A percentile compares a stretch with the other conserved stretches of the same genome.
These are phyloP conservation scores for Geoglossum glabrum DNA, from an alignment of 495 filamentous ascomycete species.

Conservation along the genomic window DNA sequence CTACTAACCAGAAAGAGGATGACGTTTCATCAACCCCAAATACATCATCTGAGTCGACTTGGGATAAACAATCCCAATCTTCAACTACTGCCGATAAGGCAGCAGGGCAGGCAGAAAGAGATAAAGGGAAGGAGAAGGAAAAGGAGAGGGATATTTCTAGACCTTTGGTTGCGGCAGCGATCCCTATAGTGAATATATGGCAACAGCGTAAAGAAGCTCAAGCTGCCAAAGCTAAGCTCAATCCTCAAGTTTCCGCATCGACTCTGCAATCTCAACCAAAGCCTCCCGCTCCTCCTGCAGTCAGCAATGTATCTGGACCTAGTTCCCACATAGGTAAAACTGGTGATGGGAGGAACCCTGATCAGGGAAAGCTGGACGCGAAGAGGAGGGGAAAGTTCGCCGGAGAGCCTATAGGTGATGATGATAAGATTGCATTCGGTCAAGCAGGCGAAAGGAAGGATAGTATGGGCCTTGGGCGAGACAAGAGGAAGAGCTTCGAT, in stretches of 20 bases:
- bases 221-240: conserved; percentile 42
- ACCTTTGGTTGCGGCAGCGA: conserved; percentile 58
- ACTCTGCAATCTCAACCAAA: conserved; percentile 1
- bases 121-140: conserved; percentile 24
- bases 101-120: conserved; percentile 24
- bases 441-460: background rate
- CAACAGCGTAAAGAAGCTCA: conserved; percentile 48
- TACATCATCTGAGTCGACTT: conserved; percentile 38
- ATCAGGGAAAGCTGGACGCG: background rate
- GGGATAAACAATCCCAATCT: conserved; percentile 45
- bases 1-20: conserved; percentile 48
- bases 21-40: conserved; percentile 46
- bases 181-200: conserved; percentile 76
- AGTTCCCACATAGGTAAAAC: conserved; percentile 7
- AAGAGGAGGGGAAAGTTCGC: background rate
- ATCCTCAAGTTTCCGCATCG: conserved; percentile 17
- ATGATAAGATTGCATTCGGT: background rate
- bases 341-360: background rate
- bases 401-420: background rate
- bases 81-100: conserved; percentile 22
- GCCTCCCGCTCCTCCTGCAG: background rate
- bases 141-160: conserved; percentile 27
- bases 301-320: background rate
- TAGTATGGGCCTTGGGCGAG: background rate
- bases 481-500: conserved; percentile 23